Evolutionary conservation across 164 flowering plant genomes (phyloP).

Genomic region (Hamamelis virginiana): DNA sequence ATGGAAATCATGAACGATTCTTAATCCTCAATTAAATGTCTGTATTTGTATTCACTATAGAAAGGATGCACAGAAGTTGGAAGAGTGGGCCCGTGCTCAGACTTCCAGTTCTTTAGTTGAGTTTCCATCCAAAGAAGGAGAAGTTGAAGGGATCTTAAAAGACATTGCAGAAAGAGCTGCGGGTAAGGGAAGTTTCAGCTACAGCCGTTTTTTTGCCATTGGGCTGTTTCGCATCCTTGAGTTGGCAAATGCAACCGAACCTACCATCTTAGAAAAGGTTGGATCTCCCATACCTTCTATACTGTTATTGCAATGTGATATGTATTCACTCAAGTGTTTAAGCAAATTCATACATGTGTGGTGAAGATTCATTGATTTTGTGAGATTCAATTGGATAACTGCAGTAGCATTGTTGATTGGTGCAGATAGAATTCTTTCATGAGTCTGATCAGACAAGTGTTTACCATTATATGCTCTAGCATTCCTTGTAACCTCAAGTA

Average conservation of each 20-base stretch:
- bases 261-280: slow-evolving; percentile 84
- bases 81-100: slow-evolving; percentile 92
- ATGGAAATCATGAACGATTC: not conserved
- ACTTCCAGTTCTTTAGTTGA: slow-evolving; percentile 62
- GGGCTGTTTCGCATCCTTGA: slow-evolving; percentile 96
- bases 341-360: not conserved
- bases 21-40: not conserved
- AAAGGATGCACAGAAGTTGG: slow-evolving; percentile 81
- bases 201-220: slow-evolving; percentile 93
- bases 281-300: slow-evolving; percentile 9
- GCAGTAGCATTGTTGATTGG: not conserved
- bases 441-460: not conserved
- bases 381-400: not conserved
- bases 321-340: not conserved
- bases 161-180: slow-evolving; percentile 84
- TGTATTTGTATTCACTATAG: slow-evolving; percentile 29
- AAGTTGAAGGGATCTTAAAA: slow-evolving; percentile 75
- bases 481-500: not conserved
- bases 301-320: not conserved
- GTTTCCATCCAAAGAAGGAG: slow-evolving; percentile 85
- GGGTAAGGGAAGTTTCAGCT: slow-evolving; percentile 69
- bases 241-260: slow-evolving; percentile 83
- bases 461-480: not conserved
- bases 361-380: not conserved
- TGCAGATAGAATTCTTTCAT: not conserved